Base-by-base conservation (phyloP, 2,329 filamentous ascomycete species). In the Pseudogymnoascus sp. region DNA sequence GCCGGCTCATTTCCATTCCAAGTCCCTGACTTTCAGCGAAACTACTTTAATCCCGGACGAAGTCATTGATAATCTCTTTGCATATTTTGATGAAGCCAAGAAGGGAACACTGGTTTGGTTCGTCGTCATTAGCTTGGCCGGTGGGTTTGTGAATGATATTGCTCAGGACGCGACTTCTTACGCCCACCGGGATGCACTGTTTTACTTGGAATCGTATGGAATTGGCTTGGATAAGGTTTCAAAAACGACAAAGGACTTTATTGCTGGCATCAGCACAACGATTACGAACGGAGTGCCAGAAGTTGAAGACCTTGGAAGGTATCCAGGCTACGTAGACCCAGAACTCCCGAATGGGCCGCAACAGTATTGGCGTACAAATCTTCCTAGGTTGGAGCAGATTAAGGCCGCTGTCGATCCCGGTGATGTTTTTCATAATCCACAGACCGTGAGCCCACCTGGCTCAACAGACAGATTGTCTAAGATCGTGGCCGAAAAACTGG, bases 121-220 rank as follows among this genome's bases (percentile, higher is more conserved):
- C 66, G 72, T 84, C 60, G 83, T 85, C 41, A 86, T 85, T 66
- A 81, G 86, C 67, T 76, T 81, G 1, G 75, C 78, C 13, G 84
- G 82, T 41, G 84, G 84, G 8, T 82, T 82, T 10, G 76, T 82
- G 57, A 77, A 76, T 64, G 82, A 86, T 61, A 72, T 80, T 1
- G 71, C 82, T 0, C 68, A 70, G 62, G 75, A 84, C 64, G 78
- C 78, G 8, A 85, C 83, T 0, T 79, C 83, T 6, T 87, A 84
- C 66, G 77, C 79, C 0, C 84, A 87, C 66, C 79, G 85, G 52
- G 81, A 87, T 73, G 82, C 82, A 63, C 65, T 85, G 38, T 79
- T 86, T 71, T 85, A 83, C 72, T 79, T 83, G 67, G 82, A 87
- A 67, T 80, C 79, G 0, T 86, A 86, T 66, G 81, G 76, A 7